Conservation (phyloP, 177 flowering plant species). For the Vitis hybrid region DNA sequence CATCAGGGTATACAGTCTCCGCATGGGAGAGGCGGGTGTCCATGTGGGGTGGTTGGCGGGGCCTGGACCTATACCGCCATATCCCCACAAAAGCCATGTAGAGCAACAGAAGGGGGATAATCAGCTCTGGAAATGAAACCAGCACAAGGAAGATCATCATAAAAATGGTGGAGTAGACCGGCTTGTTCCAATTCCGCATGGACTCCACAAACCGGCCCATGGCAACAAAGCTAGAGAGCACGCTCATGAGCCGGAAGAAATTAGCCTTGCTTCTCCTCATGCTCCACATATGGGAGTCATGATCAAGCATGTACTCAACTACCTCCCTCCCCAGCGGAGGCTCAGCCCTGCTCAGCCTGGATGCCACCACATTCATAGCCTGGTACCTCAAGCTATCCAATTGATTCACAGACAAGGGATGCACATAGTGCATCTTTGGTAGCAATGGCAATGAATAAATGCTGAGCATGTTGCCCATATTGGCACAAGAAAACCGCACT, state of each 20-base stretch:
- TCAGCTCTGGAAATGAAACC: constrained; percentile 52
- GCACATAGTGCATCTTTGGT: constrained; percentile 67
- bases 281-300: constrained; percentile 71
- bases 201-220: constrained; percentile 34
- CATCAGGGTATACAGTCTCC: constrained; percentile 51
- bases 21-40: constrained; percentile 58
- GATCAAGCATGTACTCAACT: constrained; percentile 72
- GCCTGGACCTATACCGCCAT: constrained; percentile 48
- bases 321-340: constrained; percentile 64
- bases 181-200: constrained; percentile 48
- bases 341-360: constrained; percentile 55
- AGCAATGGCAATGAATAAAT: constrained; percentile 54
- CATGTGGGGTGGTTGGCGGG: constrained; percentile 60
- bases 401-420: constrained; percentile 50
- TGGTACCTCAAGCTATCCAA: constrained; percentile 50
- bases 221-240: constrained; percentile 40
- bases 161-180: constrained; percentile 38
- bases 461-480: constrained; percentile 45
- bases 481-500: constrained; percentile 53
- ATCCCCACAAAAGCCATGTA: constrained; percentile 43
- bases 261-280: constrained; percentile 78
- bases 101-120: constrained; percentile 42
- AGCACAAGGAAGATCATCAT: constrained; percentile 31
- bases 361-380: constrained; percentile 52
- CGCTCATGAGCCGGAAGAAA: constrained; percentile 48